Evolutionary conservation across 1,284 basidiomycete genomes (phyloP).

Genomic region (Gastroboletus turbinatus): DNA sequence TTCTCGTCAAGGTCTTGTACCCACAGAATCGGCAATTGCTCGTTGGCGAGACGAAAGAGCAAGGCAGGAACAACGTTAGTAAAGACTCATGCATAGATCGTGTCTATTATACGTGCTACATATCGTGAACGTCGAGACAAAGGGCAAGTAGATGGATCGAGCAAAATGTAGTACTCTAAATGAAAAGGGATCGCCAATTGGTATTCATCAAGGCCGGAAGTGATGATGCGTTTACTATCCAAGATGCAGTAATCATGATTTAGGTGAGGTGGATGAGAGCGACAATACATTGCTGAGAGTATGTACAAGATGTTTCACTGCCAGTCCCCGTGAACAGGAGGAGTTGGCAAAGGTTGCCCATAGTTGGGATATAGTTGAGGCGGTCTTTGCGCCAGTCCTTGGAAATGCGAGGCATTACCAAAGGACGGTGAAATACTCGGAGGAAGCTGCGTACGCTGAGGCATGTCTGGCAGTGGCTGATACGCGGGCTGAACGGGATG

Average conservation of each 20-base stretch:
- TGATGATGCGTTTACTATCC: constrained; percentile 4
- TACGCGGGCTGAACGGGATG: constrained; percentile 36
- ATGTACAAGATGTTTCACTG: constrained; percentile 19
- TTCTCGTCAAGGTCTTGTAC: constrained; percentile 69
- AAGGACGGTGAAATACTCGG: constrained; percentile 31
- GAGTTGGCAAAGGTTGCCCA: constrained; percentile 29
- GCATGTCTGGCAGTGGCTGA: constrained; percentile 34
- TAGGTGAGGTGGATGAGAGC: constrained; percentile 5
- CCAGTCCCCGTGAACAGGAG: constrained; percentile 25
- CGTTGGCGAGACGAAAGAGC: constrained; percentile 65
- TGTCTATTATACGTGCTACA: constrained; percentile 15
- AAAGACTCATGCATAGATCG: constrained; percentile 4
- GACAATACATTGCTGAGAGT: constrained; percentile 17
- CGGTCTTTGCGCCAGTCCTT: constrained; percentile 44
- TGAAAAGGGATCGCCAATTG: neutral
- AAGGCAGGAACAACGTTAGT: constrained; percentile 10
- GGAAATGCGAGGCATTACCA: constrained; percentile 36
- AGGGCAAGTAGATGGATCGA: constrained; percentile 1
- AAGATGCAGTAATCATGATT: constrained; percentile 9
- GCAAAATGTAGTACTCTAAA: constrained; percentile 21
- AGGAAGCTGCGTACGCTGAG: constrained; percentile 28
- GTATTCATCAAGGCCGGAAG: constrained; percentile 1
- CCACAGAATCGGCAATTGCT: constrained; percentile 80
- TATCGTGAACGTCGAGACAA: constrained; percentile 2
- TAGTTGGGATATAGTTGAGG: constrained; percentile 30